Evolutionary conservation across 495 filamentous ascomycete genomes (phyloP).

Genomic region (Beverwykella pulmonaria): DNA sequence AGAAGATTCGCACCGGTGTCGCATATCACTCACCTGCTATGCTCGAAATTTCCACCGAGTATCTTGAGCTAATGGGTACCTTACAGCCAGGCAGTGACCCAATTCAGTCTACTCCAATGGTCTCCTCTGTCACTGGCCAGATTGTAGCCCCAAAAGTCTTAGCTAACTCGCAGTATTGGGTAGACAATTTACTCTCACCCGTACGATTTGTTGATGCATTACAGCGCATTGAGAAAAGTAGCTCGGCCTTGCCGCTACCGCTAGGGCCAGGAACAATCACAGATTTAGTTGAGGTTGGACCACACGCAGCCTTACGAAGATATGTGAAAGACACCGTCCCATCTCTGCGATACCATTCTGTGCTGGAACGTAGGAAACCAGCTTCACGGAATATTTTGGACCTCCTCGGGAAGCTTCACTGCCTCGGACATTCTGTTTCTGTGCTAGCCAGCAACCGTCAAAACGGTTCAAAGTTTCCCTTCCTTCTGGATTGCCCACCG

Average conservation of each 20-base stretch:
- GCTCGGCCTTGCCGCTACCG: slow-evolving; percentile 32
- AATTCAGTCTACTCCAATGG: slow-evolving; percentile 3
- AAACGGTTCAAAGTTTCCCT: not conserved
- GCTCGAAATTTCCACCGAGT: not conserved
- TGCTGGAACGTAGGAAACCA: not conserved
- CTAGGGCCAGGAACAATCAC: not conserved
- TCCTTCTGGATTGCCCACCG: not conserved
- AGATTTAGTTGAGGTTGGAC: slow-evolving; percentile 59
- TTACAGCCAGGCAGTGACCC: not conserved
- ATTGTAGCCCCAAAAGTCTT: not conserved
- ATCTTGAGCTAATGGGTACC: not conserved
- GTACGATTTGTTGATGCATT: slow-evolving; percentile 43
- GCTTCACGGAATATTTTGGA: not conserved
- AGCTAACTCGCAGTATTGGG: slow-evolving; percentile 46
- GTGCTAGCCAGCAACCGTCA: not conserved
- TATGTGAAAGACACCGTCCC: not conserved
- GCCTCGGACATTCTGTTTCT: not conserved
- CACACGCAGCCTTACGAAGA: slow-evolving; percentile 61
- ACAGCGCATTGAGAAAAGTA: slow-evolving; percentile 26
- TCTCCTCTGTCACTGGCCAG: not conserved
- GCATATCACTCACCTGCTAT: slow-evolving; percentile 48
- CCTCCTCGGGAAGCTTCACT: not conserved
- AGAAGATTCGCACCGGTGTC: slow-evolving; percentile 37
- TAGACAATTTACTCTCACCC: slow-evolving; percentile 50
- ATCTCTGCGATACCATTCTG: not conserved